Conservation (phyloP, 352 stramenopile genomes). For the Phytophthora tubulina region DNA sequence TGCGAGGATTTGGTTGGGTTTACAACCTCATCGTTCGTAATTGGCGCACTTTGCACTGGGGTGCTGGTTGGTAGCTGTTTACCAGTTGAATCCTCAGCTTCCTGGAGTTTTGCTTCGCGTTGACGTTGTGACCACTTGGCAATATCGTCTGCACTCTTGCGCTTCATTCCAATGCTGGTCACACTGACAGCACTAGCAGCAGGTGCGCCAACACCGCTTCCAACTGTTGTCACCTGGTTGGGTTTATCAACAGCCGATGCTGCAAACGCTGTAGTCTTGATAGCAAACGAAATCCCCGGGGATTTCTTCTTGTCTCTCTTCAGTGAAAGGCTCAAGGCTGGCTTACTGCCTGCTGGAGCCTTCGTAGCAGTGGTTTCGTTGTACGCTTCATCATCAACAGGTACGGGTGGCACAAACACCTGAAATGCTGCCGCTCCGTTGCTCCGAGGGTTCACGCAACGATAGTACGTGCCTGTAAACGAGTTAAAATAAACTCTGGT, state of each 20-base stretch:
- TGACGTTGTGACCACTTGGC: conserved; percentile 86
- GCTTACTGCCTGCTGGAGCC: conserved; percentile 27
- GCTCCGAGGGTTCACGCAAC: conserved; percentile 38
- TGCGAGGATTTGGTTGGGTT: neutral
- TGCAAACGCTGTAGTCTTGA: conserved; percentile 52
- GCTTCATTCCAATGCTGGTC: conserved; percentile 56
- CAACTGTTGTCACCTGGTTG: neutral
- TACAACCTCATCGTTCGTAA: neutral
- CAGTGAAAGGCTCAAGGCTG: conserved; percentile 45
- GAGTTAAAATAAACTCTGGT: conserved; percentile 82
- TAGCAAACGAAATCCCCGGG: conserved; percentile 60
- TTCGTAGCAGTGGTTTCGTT: conserved; percentile 27
- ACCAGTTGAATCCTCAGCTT: conserved; percentile 4
- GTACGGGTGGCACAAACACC: conserved; percentile 55
- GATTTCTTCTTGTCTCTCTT: conserved; percentile 79
- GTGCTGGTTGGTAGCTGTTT: conserved; percentile 10
- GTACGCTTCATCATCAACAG: conserved; percentile 56
- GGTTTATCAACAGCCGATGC: conserved; percentile 15
- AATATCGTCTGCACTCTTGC: conserved; percentile 83
- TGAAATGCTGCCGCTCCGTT: conserved; percentile 53
- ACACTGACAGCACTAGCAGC: conserved; percentile 23
- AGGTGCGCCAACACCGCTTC: conserved; percentile 7
- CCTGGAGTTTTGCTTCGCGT: conserved; percentile 28
- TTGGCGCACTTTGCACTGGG: neutral
- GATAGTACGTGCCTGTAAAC: conserved; percentile 77